Base-by-base conservation (phyloP, 768 basidiomycete species). In the Podaxis sp. region DNA sequence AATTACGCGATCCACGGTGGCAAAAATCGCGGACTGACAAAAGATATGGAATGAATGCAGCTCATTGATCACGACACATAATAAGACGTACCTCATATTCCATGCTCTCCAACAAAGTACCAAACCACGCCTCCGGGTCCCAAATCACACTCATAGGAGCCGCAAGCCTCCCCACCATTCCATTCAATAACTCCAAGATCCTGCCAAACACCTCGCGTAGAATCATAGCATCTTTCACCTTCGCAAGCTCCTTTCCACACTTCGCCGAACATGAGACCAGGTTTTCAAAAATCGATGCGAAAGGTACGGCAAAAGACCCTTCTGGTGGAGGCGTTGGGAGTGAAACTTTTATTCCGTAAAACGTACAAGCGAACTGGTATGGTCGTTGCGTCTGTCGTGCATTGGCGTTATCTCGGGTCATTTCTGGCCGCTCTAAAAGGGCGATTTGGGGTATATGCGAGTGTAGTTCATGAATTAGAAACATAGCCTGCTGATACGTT, bases 91-190 rank as follows among this genome's bases (percentile, higher is more conserved):
- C 85, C 77, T 88, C 83, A 57, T 82, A 73, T 57, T 86, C 79
- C 46, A 93, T 71, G 37, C 75, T 80, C 11, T 77, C 68, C 4
- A 94, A 75, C 51, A 92, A 65, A 6, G 72, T 71, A 1, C 77
- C 67, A 5, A 91, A 72, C 94, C 94, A 97, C 27, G 74, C 69
- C 0, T 73, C 68, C 4, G 91, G 86, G 49, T 86, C 71, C 92
- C 92, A 94, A 0, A 73, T 57, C 4, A 89, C 61, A 4, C 77
- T 67, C 1, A 79, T 64, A 2, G 71, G 65, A 2, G 78, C 73
- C 17, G 76, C 75, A 37, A 84, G 70, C 63, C 82, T 74, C 37
- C 75, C 75, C 38, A 84, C 71, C 33, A 92, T 75, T 19, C 75
- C 77, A 65, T 79, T 77, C 38, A 90, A 73, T 11, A 91, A 73